Evolutionary conservation across 192 early-diverging fungal species (phyloP), one percentile per base, ranked within the genome.

Genomic region (Coemansia sp.): DNA sequence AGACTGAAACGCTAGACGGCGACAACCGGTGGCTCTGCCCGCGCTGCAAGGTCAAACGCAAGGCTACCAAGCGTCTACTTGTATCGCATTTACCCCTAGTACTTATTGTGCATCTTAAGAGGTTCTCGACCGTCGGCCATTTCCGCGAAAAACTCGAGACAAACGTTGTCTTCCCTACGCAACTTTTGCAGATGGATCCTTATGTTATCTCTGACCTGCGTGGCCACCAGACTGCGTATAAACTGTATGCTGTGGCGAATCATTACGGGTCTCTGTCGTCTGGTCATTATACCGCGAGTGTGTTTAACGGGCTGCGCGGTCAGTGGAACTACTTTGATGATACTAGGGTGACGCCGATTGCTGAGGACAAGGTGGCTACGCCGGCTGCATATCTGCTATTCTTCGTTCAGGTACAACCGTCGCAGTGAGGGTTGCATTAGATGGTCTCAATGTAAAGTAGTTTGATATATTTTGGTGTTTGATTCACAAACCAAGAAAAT

Each of bases 21-120:
- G 89, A 94, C 42, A 86, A 99, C 67, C 83, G 82, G 42, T 99
- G 96, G 96, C 66, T 83, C 38, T 99, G 96, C 57, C 90, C 94
- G 4, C 50, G 72, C 21, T 98, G 95, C 71, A 89, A 91, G 61
- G 69, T 77, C 14, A 81, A 69, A 15, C 83, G 93, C 6, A 71
- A 81, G 14, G 83, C 94, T 4, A 86, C 82, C 17, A 99, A 99
- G 66, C 77, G 73, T 17, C 61, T 96, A 39, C 82, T 85, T 12
- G 80, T 99, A 12, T 87, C 91, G 1, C 79, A 85, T 22, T 70
- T 97, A 23, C 97, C 97, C 1, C 81, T 87, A 47, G 87, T 99
- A 27, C 72, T 99, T n/a, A 67, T 98, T 48, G 84, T 99, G 49
- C 93, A 98, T 57, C 58, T 99, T 61, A 99, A 98, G 69, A 84